Evolutionary conservation across 2,329 filamentous ascomycete genomes (phyloP), one percentile per base, ranked within the genome.

Genomic region (Trichoderma koningii): DNA sequence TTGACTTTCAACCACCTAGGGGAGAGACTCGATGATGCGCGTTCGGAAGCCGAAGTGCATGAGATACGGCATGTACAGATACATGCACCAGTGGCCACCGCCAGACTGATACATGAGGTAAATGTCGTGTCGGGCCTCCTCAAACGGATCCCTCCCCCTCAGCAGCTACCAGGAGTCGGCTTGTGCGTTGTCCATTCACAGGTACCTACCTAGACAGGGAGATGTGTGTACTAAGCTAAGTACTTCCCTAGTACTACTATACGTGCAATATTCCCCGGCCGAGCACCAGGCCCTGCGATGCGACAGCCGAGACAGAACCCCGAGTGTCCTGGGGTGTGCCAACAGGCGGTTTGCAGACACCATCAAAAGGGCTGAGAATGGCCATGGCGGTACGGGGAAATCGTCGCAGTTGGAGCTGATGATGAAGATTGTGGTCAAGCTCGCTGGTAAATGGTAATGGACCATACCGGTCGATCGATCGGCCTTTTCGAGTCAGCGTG

Each of bases 241-340:
- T 23, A 23, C 21, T 23, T 23, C 21, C 21, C 21, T 23, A 23
- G 21, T 23, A 23, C n/a, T n/a, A n/a, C 44, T 9, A 23, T 47
- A 15, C 45, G 15, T 34, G 28, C 50, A 44, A 62, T 63, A 63
- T 63, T 64, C 60, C 64, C 64, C 60, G 51, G 59, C 63, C 45
- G 45, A 64, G 64, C 64, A 66, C 57, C 64, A 38, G 30, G 52
- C 7, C 59, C 26, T 23, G 41, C 15, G 23, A 38, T 55, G 28
- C 30, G 44, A 55, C 42, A 64, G 51, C 51, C 52, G 42, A 34
- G 51, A 38, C 42, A 30, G 44, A 34, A 23, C 41, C 55, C 55
- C 42, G 44, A 34, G 17, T 30, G 42, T 45, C 26, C 50, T 55
- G 41, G 59, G 52, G 34, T 12, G 26, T 28, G 61, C 41, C 50